Percentiles rank a stretch among this genome's conserved stretches.
phyloP scores from a whole-genome alignment of 768 basidiomycete species.

The Steccherinum ochraceum region DNA sequence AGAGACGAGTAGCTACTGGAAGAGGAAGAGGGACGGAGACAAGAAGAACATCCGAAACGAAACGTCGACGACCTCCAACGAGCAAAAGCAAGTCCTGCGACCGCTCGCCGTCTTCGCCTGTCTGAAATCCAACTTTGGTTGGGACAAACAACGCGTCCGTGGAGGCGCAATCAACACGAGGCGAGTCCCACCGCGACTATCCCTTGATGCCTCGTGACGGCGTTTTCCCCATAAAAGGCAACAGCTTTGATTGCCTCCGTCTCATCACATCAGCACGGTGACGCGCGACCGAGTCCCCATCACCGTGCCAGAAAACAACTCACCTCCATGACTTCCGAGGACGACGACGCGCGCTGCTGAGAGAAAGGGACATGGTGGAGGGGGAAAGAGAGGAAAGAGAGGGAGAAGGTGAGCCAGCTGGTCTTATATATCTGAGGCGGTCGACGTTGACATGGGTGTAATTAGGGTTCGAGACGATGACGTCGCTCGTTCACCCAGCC shows the following conservation, averaged over 20 bases:
- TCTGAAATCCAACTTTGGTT: background rate
- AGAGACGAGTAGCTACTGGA: background rate
- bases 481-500: no score
- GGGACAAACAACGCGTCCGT: background rate
- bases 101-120: background rate
- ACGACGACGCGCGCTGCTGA: no score
- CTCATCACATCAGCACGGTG: no score
- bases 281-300: no score
- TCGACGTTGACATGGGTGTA: no score
- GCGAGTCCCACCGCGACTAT: background rate
- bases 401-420: no score
- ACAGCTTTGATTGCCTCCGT: background rate
- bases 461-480: no score
- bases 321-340: no score
- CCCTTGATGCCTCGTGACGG: background rate
- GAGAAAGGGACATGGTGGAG: no score
- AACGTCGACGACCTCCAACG: background rate
- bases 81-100: background rate
- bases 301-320: no score
- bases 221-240: background rate
- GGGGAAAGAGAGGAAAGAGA: no score
- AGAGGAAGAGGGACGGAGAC: constrained; percentile 9
- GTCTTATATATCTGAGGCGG: no score
- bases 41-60: constrained; percentile 1
- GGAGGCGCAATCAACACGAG: background rate